Percentiles rank a stretch among this genome's conserved stretches.
Conservation (phyloP, 768 basidiomycete species). For the Agaricus sinodeliciosus region DNA sequence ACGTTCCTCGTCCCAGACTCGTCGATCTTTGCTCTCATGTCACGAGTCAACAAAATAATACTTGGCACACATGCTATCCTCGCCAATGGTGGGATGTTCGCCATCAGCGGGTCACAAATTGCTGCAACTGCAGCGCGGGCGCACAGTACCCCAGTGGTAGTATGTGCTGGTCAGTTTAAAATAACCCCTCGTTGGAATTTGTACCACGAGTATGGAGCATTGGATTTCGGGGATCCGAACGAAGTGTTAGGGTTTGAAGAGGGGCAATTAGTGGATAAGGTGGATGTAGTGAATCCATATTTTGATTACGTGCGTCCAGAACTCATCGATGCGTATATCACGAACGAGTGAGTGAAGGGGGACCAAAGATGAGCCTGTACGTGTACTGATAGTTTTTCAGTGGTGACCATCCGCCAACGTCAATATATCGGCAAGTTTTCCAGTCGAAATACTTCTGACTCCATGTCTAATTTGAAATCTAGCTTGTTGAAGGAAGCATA, state of each 20-base stretch:
- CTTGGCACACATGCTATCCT: constrained; percentile 94
- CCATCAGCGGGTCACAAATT: constrained; percentile 77
- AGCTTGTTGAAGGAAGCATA: constrained; percentile 91
- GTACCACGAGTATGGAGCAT: constrained; percentile 79
- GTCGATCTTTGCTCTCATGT: constrained; percentile 93
- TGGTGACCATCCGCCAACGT: constrained; percentile 94
- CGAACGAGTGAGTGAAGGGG: constrained; percentile 82
- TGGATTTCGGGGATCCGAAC: constrained; percentile 68
- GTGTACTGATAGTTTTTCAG: constrained; percentile 32
- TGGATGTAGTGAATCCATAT: constrained; percentile 93
- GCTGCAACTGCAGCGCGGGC: constrained; percentile 83
- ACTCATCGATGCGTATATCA: constrained; percentile 88
- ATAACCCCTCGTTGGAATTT: constrained; percentile 88
- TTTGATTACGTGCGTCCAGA: constrained; percentile 95
- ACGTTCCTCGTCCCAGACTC: constrained; percentile 98
- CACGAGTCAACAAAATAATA: constrained; percentile 94
- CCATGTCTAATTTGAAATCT: constrained; percentile 13
- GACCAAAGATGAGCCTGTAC: too few species aligned
- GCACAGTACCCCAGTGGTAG: constrained; percentile 88
- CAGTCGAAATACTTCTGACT: background rate
- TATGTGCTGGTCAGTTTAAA: constrained; percentile 95
- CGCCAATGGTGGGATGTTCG: constrained; percentile 95
- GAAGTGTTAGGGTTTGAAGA: constrained; percentile 69
- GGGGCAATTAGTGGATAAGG: constrained; percentile 73
- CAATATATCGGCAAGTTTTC: constrained; percentile 70